Base-by-base conservation (phyloP, 768 basidiomycete species). In the Tricholoma saponaceum region DNA sequence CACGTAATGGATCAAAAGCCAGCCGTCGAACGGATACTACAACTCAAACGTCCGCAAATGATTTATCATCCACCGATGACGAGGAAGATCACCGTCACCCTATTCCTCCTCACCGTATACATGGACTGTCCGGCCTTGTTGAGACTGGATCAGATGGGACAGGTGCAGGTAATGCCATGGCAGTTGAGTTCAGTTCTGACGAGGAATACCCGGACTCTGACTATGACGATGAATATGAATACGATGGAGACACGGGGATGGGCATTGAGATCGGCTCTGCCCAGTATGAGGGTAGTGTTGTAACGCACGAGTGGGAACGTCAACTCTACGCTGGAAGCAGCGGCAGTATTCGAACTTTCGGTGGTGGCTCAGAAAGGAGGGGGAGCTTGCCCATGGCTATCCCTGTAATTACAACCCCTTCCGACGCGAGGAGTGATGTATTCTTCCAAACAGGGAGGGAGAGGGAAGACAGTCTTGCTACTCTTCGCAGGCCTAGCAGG, bases 311-410 rank as follows among this genome's bases (percentile, higher is more conserved):
- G 25, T 64, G 64, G 62, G 68, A 68, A 13, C 62, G 62, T 23
- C 58, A 60, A 10, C 62, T 69, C 22, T 64, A 65, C 51, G 53
- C 66, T 50, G 64, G 64, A 46, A 28, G 66, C 51, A 62, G 64
- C 61, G 66, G 70, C 41, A 62, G 70, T 55, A 51, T 63, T 18
- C 26, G 66, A 56, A 65, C 68, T 26, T 58, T 56, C 14, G 58
- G 50, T 28, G 52, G 50, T 23, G 37, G 57, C 44, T 55, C 55
- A 9, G 65, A 61, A 39, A 76, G 84, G 55, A 75, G 82, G 57
- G 82, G 82, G 12, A 87, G 85, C 62, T 64, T 82, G 14, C 85
- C 87, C n/a, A 81, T 86, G 72, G 76, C 78, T 41, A 85, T 86
- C 12, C 81, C 84, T 16, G 77, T 74, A 16, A 65, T 68, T 3